phyloP scores from a whole-genome alignment of 1,284 basidiomycete species.

The Puccinia polysora region DNA sequence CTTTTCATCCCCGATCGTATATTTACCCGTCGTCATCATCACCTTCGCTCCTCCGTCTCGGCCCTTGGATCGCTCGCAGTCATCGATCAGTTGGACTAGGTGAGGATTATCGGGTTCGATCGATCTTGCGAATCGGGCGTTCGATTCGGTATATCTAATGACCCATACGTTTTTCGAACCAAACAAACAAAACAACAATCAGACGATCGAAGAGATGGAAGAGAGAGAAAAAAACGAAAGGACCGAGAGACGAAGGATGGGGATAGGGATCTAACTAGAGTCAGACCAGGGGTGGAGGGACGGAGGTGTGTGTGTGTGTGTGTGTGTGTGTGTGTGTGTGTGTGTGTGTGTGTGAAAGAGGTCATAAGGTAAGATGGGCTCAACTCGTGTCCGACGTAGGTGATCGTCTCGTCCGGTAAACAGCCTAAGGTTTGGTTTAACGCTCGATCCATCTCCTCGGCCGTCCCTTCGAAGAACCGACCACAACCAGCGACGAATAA shows the following conservation, averaged over 20 bases:
- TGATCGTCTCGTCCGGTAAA: slow-evolving; percentile 73
- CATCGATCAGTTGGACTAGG: slow-evolving; percentile 59
- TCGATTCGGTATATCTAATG: slow-evolving; percentile 49
- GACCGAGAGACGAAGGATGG: slow-evolving; percentile 28
- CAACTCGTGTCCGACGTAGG: slow-evolving; percentile 92
- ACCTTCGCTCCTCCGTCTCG: no score
- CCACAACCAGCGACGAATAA: slow-evolving; percentile 91
- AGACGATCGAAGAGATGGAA: not conserved
- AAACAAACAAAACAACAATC: no score
- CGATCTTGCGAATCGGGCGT: slow-evolving; percentile 52
- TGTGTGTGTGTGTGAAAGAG: no score
- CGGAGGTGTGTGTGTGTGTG: slow-evolving; percentile 51
- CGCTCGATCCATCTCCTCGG: slow-evolving; percentile 75
- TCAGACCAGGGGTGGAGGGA: slow-evolving; percentile 52
- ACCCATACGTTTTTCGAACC: no score
- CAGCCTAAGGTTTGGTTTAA: slow-evolving; percentile 64
- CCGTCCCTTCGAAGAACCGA: slow-evolving; percentile 92
- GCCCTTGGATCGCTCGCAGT: slow-evolving; percentile 54
- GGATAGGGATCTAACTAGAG: no score
- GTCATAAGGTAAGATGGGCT: slow-evolving; percentile 56
- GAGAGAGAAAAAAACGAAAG: not conserved
- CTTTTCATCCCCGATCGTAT: slow-evolving; percentile 78
- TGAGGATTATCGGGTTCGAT: slow-evolving; percentile 66
- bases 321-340: not conserved
- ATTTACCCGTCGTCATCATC: slow-evolving; percentile 67